phyloP scores from a whole-genome alignment of 805 yeast genomes.

The Vanderwaltozyma polyspora region DNA sequence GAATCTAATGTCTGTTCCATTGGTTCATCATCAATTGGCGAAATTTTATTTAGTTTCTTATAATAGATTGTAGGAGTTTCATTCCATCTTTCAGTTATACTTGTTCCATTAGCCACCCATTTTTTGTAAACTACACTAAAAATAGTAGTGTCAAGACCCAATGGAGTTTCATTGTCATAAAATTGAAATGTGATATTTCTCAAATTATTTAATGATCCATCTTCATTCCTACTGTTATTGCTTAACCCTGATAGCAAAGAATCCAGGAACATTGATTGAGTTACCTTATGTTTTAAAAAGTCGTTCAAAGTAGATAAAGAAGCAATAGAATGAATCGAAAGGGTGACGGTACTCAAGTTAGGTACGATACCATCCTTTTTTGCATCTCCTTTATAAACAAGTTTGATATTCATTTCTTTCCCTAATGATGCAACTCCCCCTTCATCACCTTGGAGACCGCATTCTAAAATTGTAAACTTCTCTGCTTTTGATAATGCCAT shows the following conservation, averaged over 20 bases:
- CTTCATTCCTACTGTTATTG: neutral
- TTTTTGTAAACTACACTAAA: conserved; percentile 61
- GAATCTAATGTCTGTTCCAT: neutral
- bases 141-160: conserved; percentile 59
- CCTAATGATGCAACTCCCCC: conserved; percentile 53
- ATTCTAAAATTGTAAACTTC: conserved; percentile 47
- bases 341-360: conserved; percentile 20
- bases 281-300: conserved; percentile 32
- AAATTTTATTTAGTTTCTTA: conserved; percentile 22
- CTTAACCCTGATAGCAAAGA: conserved; percentile 12
- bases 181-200: conserved; percentile 36
- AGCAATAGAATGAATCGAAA: conserved; percentile 44
- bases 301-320: conserved; percentile 35
- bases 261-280: conserved; percentile 18
- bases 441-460: conserved; percentile 30
- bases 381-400: conserved; percentile 31
- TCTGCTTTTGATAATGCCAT: conserved; percentile 67
- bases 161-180: conserved; percentile 40
- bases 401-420: conserved; percentile 52
- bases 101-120: conserved; percentile 28
- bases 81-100: conserved; percentile 47
- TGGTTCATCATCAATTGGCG: neutral
- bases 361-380: conserved; percentile 16
- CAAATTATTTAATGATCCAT: neutral
- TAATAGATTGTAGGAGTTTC: conserved; percentile 42